Conservation (phyloP, 1,139 yeast genomes). For the Taphrina sp. region DNA sequence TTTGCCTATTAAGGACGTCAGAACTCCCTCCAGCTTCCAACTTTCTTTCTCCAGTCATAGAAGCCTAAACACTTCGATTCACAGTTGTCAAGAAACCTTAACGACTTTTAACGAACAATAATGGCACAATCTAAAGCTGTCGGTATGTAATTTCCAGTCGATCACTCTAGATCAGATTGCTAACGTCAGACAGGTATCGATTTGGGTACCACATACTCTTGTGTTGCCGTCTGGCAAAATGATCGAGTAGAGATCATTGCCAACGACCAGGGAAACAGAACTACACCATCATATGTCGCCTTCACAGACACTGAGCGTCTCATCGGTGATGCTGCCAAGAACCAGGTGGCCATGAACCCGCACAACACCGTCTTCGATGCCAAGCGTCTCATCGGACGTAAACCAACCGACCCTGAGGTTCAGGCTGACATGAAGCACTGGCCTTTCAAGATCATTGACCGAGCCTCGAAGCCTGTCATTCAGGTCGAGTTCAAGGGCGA, state of each 20-base stretch:
- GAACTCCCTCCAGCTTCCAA: no score
- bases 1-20: no score
- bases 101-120: conserved; percentile 8
- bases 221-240: conserved; percentile 74
- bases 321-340: conserved; percentile 98
- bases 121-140: not conserved
- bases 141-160: no score
- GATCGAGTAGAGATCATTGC: conserved; percentile 92
- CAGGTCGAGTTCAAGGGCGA: conserved; percentile 94
- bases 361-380: conserved; percentile 95
- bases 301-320: conserved; percentile 94
- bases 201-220: conserved; percentile 87
- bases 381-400: conserved; percentile 95
- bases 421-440: conserved; percentile 95
- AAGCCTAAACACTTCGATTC: no score
- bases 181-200: conserved; percentile 87
- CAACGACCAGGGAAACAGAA: conserved; percentile 98
- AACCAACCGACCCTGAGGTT: conserved; percentile 83
- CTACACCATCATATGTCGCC: conserved; percentile 95
- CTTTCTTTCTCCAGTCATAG: no score
- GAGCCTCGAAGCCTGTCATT: conserved; percentile 81
- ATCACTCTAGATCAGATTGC: no score
- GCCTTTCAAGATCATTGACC: conserved; percentile 92
- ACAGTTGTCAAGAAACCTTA: no score
- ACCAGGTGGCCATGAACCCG: conserved; percentile 98